Base-by-base conservation (phyloP, 139 green algal species). In the Nannochloris sp. region DNA sequence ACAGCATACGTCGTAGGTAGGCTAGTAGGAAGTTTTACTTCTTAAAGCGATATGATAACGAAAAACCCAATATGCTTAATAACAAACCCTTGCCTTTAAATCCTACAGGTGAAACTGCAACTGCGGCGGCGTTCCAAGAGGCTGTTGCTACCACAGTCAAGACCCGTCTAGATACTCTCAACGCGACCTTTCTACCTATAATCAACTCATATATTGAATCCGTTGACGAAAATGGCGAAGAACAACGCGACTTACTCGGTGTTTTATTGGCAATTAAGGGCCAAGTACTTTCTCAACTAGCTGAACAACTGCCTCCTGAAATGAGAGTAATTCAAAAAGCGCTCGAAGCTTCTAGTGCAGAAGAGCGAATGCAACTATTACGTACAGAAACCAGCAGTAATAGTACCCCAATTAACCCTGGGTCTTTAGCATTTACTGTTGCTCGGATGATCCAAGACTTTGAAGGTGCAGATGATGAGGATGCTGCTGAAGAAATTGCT, bases 261-360 rank as follows among this genome's bases (percentile, higher is more conserved):
- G 34, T 74, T 31, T 58, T 74, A 25, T 45, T 44, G 14, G 24
- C 56, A 27, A 44, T 74, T 9, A 56, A 64, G 23, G 60, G 47
- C 14, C 35, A 70, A 38, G 45, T 74, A 34, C 32, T 74, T 44
- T 25, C 23, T 12, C 31, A 54, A 19, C 34, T 70, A 34, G 25
- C 19, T 2, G 27, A 36, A 37, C 59, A 32, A n/a, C 25, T 74
- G 59, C 59, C 67, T 15, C 29, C 46, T 1, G 45, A 61, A 13
- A 61, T 74, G 67, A 46, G 38, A 31, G 44, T 69, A 19, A 34
- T 74, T 24, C 51, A 70, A 51, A 37, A 56, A 5, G 34, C 45
- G 6, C 32, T 70, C 24, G 25, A 34, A 9, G 45, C 46, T 1
- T 4, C 31, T 19, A 24, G 24, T 2, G 35, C 13, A 31, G 9